A percentile compares a stretch with the other conserved stretches of the same genome.
Conservation (phyloP, 495 filamentous ascomycete genomes). For the Oidiodendron maius region DNA sequence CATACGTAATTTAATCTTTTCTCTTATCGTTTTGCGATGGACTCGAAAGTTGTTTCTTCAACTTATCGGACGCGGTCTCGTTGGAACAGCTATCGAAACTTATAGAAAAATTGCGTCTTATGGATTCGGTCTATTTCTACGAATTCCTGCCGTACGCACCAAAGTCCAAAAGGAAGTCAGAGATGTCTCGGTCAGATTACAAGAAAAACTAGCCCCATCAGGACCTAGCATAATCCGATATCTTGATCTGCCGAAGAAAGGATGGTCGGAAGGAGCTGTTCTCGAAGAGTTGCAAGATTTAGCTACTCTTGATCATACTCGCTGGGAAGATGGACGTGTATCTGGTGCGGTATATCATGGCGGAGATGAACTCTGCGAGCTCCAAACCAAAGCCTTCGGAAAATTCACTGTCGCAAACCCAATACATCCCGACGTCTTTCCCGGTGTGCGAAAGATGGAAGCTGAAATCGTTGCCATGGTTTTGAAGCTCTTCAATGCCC, state of each 20-base stretch:
- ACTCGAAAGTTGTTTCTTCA: conserved; percentile 74
- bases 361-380: conserved; percentile 70
- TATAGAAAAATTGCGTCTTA: conserved; percentile 63
- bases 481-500: conserved; percentile 85
- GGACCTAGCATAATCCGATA: conserved; percentile 70
- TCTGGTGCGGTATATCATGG: conserved; percentile 97
- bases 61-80: conserved; percentile 78
- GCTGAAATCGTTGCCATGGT: conserved; percentile 98
- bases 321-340: conserved; percentile 94
- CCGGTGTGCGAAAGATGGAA: conserved; percentile 98
- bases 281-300: conserved; percentile 74
- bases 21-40: conserved; percentile 84
- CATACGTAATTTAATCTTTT: conserved; percentile 81
- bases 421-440: conserved; percentile 98
- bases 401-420: conserved; percentile 96
- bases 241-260: conserved; percentile 74
- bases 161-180: conserved; percentile 77
- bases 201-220: conserved; percentile 70
- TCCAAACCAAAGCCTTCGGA: conserved; percentile 88
- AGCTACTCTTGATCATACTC: conserved; percentile 81
- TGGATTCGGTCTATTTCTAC: conserved; percentile 80
- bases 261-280: conserved; percentile 75
- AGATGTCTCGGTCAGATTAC: conserved; percentile 67
- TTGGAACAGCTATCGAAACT: conserved; percentile 69
- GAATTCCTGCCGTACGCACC: conserved; percentile 73